These are phyloP conservation scores for Backusella macrospora DNA, from an alignment of 192 early-diverging fungal species.

Conservation along the genomic window DNA sequence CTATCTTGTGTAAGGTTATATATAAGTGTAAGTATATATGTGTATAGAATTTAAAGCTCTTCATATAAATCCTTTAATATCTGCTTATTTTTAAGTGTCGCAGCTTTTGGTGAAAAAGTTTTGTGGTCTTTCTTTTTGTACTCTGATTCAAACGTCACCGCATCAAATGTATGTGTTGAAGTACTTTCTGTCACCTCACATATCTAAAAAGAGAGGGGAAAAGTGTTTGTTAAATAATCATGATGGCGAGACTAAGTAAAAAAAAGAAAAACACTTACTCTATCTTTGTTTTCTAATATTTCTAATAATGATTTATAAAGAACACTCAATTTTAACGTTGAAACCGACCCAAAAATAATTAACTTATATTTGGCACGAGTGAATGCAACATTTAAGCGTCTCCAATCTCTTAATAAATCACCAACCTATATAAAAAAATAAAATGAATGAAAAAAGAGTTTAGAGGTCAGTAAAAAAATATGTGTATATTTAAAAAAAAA, in stretches of 20 bases:
- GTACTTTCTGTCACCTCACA: not conserved
- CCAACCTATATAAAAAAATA: constrained; percentile 59
- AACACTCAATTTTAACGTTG: constrained; percentile 64
- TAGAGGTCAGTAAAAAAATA: not conserved
- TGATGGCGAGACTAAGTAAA: too few species aligned
- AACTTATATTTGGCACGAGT: constrained; percentile 89
- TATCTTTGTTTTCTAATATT: constrained; percentile 42
- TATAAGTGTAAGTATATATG: too few species aligned
- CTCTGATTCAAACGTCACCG: not conserved
- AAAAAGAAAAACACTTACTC: too few species aligned
- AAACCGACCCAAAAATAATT: constrained; percentile 82
- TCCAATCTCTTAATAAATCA: constrained; percentile 88
- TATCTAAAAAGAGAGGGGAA: constrained; percentile 9
- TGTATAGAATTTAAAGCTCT: not conserved
- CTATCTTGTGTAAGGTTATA: too few species aligned
- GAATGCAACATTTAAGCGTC: constrained; percentile 92
- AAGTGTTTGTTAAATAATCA: not conserved
- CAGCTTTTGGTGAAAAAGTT: not conserved
- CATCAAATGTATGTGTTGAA: not conserved
- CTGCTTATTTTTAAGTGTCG: not conserved
- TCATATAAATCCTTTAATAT: not conserved
- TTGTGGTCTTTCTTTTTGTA: not conserved
- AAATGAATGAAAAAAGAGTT: constrained; percentile 1
- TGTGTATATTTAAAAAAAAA: not conserved
- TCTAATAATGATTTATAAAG: constrained; percentile 60